These are phyloP conservation scores for Colletotrichum lini DNA, from an alignment of 2,329 filamentous ascomycete genomes.

Conservation along the genomic window DNA sequence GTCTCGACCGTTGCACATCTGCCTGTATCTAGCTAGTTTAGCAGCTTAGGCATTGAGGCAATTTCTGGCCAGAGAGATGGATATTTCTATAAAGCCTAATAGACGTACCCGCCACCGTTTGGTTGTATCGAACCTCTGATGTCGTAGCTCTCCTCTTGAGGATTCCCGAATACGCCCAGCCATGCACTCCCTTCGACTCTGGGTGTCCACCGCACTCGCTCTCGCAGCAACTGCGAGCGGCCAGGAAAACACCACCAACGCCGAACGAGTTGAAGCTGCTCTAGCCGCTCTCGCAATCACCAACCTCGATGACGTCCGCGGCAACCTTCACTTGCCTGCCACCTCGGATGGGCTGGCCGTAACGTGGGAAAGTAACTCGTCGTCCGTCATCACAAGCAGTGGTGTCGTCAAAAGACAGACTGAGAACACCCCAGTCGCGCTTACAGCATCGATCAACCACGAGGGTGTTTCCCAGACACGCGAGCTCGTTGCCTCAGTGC, in stretches of 20 bases:
- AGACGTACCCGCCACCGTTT: neutral
- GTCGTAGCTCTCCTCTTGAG: neutral
- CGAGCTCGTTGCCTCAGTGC: conserved; percentile 53
- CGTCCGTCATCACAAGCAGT: conserved; percentile 51
- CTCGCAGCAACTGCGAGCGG: conserved; percentile 27
- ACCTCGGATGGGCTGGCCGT: conserved; percentile 49
- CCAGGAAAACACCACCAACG: conserved; percentile 12
- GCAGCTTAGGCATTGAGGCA: neutral
- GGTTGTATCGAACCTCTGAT: too few relatives aligned
- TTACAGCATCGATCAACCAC: conserved; percentile 53
- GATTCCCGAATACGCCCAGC: neutral
- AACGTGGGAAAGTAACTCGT: conserved; percentile 54
- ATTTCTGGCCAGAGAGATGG: neutral
- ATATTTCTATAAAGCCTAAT: conserved; percentile 15
- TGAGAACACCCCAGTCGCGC: conserved; percentile 48
- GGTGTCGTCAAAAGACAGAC: conserved; percentile 54
- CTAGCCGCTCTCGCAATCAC: conserved; percentile 47
- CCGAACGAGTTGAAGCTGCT: conserved; percentile 35
- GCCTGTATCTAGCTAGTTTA: too few relatives aligned
- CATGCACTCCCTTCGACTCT: conserved; percentile 29
- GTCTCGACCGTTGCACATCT: neutral
- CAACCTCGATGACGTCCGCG: conserved; percentile 56
- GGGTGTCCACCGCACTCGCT: conserved; percentile 29
- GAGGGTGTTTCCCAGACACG: conserved; percentile 46
- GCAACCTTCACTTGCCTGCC: conserved; percentile 55